Evolutionary conservation across 2,329 filamentous ascomycete genomes (phyloP), one percentile per base, ranked within the genome.

Genomic region (Penicillium sp.): DNA sequence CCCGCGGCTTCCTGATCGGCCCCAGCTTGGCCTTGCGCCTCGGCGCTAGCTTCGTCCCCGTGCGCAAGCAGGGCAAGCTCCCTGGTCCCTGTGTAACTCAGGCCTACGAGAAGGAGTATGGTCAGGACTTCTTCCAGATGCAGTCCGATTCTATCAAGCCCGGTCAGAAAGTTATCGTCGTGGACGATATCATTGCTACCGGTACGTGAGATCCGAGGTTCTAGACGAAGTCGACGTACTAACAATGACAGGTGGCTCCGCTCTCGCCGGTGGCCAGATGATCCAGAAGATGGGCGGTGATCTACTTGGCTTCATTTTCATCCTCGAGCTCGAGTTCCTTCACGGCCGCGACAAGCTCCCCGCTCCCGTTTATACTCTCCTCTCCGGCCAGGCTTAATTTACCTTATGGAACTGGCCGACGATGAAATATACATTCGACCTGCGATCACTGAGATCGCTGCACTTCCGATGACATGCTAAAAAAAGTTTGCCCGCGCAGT

Each of bases 171-270:
- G 91, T 95, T 47, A 75, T 98, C 52, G 80, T 98, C 56, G 89
- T 98, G 26, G 93, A 98, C 70, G 93, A 98, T 69, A 95, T 98
- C 65, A 97, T 98, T 74, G 93, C 93, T 47, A 98, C 93, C 56
- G 91, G 91, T 95, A 77, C 69, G 85, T 47, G 31, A 37, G 29
- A 32, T 49, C 53, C 24, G 18, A 11, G 7, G 1, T 22, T 37
- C 2, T 22, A 14, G 35, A 23, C 6, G n/a, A 37, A 37, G 18
- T 14, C 4, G 14, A 22, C 3, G 1, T n/a, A 7, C 18, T 37
- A 24, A 16, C 6, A 1, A 7, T 13, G 20, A 42, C 38, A 95
- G 91, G 91, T 72, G 93, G 93, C 60, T 95, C 89, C 56, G 93
- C 93, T 46, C 81, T 82, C 55, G 93, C 91, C 50, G 91, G 89